phyloP scores from a whole-genome alignment of 2,329 filamentous ascomycete genomes.

The Emericellopsis cladophorae region DNA sequence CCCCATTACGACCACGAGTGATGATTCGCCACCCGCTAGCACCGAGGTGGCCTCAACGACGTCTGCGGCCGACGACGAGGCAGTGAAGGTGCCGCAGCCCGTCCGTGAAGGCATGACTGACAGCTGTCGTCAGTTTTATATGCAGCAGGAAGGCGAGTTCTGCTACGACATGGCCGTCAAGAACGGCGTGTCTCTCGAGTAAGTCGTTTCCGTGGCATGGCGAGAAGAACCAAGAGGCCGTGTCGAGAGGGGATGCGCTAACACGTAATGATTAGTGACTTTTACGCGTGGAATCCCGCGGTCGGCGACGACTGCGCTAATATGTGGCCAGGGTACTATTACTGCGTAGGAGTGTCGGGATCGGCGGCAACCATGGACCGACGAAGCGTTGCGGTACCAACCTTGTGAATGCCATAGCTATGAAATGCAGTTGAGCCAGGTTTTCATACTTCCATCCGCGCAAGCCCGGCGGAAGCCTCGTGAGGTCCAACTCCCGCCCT shows the following conservation, averaged over 20 bases:
- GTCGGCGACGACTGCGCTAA: slow-evolving; percentile 4
- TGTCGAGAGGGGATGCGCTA: not conserved
- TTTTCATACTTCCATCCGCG: too few relatives aligned
- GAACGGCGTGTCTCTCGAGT: slow-evolving; percentile 4
- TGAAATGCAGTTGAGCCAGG: too few relatives aligned
- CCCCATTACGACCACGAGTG: too few relatives aligned
- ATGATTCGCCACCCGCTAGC: not conserved
- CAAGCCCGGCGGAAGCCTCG: too few relatives aligned
- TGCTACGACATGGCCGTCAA: slow-evolving; percentile 4
- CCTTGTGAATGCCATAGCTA: too few relatives aligned
- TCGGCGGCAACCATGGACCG: not conserved
- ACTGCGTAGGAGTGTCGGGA: slow-evolving; percentile 4
- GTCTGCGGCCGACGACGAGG: not conserved
- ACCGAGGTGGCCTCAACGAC: not conserved
- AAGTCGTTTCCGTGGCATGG: not conserved
- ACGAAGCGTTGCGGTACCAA: too few relatives aligned
- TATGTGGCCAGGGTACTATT: slow-evolving; percentile 6
- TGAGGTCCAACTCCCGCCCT: not conserved
- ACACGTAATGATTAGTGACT: slow-evolving; percentile 1
- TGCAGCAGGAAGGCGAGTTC: slow-evolving; percentile 1
- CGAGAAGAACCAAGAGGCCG: not conserved
- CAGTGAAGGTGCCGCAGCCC: not conserved
- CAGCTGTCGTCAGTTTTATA: slow-evolving; percentile 1
- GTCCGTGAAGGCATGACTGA: not conserved
- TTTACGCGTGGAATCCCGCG: slow-evolving; percentile 7